Evolutionary conservation across 169 alveolate genomes (phyloP).

Genomic region (Plasmodium vivax): DNA sequence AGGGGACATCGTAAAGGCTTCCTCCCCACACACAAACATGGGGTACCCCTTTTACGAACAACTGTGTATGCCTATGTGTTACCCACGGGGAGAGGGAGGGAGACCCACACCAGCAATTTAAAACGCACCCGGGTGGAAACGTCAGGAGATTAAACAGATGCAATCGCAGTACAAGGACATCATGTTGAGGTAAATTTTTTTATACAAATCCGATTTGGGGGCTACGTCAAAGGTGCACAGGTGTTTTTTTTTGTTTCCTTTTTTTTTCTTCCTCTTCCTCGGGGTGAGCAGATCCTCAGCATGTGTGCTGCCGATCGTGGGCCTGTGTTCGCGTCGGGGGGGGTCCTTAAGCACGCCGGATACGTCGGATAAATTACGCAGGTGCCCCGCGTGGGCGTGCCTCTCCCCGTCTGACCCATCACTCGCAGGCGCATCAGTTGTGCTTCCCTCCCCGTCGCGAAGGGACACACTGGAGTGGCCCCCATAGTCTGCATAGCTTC

Average conservation of each 20-base stretch:
- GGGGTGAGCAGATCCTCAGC: background rate
- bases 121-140: background rate
- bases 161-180: conserved; percentile 10
- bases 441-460: background rate
- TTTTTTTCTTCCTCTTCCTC: background rate
- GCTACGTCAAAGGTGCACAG: conserved; percentile 22
- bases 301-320: background rate
- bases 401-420: background rate
- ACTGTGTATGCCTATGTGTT: background rate
- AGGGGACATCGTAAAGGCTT: background rate
- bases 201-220: conserved; percentile 31
- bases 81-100: background rate
- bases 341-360: background rate
- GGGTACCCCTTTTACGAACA: background rate
- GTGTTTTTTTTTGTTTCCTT: conserved; percentile 1
- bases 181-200: conserved; percentile 35
- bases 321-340: background rate
- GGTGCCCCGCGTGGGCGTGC: background rate
- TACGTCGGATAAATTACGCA: background rate
- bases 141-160: conserved; percentile 15
- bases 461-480: background rate
- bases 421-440: background rate
- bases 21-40: too few relatives aligned
- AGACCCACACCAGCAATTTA: background rate
- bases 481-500: background rate